Percentiles rank a stretch among this genome's conserved stretches.
Evolutionary conservation across 371 early-diverging fungal genomes (phyloP).

Genomic region (Mortierella sp.): DNA sequence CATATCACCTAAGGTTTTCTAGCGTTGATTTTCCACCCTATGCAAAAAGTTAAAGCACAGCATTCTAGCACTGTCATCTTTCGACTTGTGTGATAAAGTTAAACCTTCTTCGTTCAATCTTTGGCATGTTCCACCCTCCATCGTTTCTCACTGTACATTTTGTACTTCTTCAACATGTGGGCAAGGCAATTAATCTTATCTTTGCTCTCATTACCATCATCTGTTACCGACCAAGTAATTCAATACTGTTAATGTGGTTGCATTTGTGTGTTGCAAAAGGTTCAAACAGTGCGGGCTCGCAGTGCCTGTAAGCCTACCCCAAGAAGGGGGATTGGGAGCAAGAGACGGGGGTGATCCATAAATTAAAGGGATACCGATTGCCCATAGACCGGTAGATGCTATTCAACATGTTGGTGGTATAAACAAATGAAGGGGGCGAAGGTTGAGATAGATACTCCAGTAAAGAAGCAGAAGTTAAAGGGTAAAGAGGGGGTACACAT

Average conservation of each 20-base stretch:
- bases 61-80: not conserved
- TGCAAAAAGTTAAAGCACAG: slow-evolving; percentile 1
- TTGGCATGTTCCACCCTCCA: not conserved
- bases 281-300: not conserved
- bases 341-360: slow-evolving; percentile 11
- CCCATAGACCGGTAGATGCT: slow-evolving; percentile 14
- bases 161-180: not conserved
- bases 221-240: not conserved
- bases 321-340: not conserved
- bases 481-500: not conserved
- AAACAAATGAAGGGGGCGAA: slow-evolving; percentile 20
- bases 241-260: not conserved
- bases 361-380: slow-evolving; percentile 13
- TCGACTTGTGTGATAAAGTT: not conserved
- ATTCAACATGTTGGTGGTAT: slow-evolving; percentile 17
- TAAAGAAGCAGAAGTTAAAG: not conserved
- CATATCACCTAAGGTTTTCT: not conserved
- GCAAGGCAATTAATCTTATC: not conserved
- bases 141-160: not conserved
- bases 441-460: not conserved
- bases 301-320: not conserved
- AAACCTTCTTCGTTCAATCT: not conserved
- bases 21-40: not conserved
- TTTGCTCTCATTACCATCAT: not conserved
- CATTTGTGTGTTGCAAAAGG: not conserved